Base-by-base conservation (phyloP, 164 flowering plant species). In the Vitis labrusca region DNA sequence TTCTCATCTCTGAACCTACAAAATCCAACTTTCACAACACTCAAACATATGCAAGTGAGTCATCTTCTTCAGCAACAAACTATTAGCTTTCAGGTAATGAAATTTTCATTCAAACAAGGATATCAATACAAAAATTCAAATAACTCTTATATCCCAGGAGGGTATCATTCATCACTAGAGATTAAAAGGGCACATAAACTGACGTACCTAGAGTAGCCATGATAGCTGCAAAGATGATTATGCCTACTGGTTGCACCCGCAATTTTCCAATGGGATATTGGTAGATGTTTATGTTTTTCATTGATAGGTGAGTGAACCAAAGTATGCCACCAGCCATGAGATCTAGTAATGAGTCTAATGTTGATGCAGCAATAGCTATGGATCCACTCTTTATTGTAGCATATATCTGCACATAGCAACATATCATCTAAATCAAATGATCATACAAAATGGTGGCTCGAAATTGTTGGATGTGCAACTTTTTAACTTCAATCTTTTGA, bases 251-350 rank as follows among this genome's bases (percentile, higher is more conserved):
- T 54, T 96, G 99, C 65, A 96, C 91, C 68, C 99, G 84, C 78
- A 93, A 67, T 78, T 96, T 96, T 52, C 99, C 99, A 58, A 96
- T 96, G 1, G 99, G 99, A 73, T 93, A 96, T 59, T 92, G 84
- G 74, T 96, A 96, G 68, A 93, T 91, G 60, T 96, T 96, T 49
- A 88, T 82, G 62, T 80, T 87, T 65, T 88, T 92, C 97, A 96
- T 96, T 8, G 97, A 85, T 71, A 91, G 61, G 70, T 93, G 98
- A 6, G 99, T 87, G 76, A 87, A 91, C 97, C 98, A 96, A n/a
- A 96, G 97, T 53, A 96, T 93, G 17, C 91, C 94, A 64, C 99
- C 99, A 56, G 99, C 98, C 97, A 96, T 86, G 14, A 96, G 91
- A 86, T 96, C 99, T 27, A 96, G 87, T 55, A 96, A 77, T 8